Evolutionary conservation across 805 yeast species (phyloP).

Genomic region (Teunomyces barrocoloradensis): DNA sequence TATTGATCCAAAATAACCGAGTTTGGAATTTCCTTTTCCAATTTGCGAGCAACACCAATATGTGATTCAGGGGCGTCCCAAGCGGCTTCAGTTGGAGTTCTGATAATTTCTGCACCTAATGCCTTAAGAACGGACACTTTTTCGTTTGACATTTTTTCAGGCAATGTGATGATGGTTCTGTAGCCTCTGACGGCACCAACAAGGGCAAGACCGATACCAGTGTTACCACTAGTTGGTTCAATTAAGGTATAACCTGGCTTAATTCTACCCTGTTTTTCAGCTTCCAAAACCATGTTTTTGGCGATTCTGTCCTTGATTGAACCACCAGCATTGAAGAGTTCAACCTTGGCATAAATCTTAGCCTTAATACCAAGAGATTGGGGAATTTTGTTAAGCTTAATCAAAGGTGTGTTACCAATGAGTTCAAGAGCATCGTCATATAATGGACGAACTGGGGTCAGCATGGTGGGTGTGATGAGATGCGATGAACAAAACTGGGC

Average conservation of each 20-base stretch:
- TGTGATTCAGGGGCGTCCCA: conserved; percentile 92
- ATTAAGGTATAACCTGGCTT: conserved; percentile 84
- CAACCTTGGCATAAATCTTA: conserved; percentile 68
- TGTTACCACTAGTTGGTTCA: conserved; percentile 89
- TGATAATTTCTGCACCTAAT: conserved; percentile 83
- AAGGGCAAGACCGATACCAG: conserved; percentile 86
- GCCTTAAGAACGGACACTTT: conserved; percentile 86
- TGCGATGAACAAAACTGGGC: neutral
- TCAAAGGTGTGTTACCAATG: conserved; percentile 84
- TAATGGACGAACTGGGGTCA: conserved; percentile 30
- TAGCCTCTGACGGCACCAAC: conserved; percentile 87
- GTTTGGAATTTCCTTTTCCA: conserved; percentile 81
- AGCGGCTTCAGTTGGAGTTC: conserved; percentile 91
- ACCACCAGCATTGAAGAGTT: conserved; percentile 85
- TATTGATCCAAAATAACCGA: conserved; percentile 84
- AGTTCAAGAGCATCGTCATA: conserved; percentile 61
- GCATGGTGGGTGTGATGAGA: neutral
- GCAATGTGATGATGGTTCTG: conserved; percentile 81
- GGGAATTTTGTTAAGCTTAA: conserved; percentile 72
- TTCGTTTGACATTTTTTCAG: conserved; percentile 91
- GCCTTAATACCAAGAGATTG: conserved; percentile 75
- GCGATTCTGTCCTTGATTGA: conserved; percentile 89
- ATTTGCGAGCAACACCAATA: conserved; percentile 79
- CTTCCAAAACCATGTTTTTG: conserved; percentile 80
- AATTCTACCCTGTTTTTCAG: conserved; percentile 72